Conservation (phyloP, 2,329 filamentous ascomycete genomes). For the Colletotrichum tabaci region DNA sequence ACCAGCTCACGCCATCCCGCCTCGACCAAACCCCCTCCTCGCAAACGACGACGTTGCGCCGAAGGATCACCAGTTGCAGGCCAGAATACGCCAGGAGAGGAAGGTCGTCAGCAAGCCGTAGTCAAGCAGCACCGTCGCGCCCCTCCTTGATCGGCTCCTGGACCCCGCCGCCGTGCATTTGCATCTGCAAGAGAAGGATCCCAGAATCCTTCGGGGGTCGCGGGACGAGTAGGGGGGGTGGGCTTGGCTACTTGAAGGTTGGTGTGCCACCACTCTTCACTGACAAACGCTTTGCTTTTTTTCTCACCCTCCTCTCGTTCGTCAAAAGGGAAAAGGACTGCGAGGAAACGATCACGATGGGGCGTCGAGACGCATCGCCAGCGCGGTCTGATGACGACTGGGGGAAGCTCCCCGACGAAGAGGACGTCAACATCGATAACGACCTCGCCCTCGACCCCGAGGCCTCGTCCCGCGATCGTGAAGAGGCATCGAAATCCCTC, state of each 20-base stretch:
- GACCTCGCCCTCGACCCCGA: not conserved
- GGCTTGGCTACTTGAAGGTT: not conserved
- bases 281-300: too few species aligned
- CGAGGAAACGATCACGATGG: not conserved
- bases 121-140: not conserved
- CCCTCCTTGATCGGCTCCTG: not conserved
- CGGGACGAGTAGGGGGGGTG: not conserved
- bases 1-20: not conserved
- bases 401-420: not conserved
- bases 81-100: not conserved
- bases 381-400: not conserved
- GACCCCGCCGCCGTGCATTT: conserved; percentile 1
- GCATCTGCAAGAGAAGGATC: not conserved
- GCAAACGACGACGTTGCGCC: not conserved
- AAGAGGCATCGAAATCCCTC: conserved; percentile 2
- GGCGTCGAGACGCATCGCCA: not conserved
- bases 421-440: not conserved
- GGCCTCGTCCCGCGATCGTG: not conserved
- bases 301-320: fast-evolving
- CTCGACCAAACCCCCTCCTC: not conserved
- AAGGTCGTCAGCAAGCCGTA: conserved; percentile 19
- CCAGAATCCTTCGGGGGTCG: conserved; percentile 5
- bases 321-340: not conserved
- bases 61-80: conserved; percentile 1
- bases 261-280: not conserved